Evolutionary conservation across 208 protist genomes (phyloP).

Genomic region (Strigomonas galati): DNA sequence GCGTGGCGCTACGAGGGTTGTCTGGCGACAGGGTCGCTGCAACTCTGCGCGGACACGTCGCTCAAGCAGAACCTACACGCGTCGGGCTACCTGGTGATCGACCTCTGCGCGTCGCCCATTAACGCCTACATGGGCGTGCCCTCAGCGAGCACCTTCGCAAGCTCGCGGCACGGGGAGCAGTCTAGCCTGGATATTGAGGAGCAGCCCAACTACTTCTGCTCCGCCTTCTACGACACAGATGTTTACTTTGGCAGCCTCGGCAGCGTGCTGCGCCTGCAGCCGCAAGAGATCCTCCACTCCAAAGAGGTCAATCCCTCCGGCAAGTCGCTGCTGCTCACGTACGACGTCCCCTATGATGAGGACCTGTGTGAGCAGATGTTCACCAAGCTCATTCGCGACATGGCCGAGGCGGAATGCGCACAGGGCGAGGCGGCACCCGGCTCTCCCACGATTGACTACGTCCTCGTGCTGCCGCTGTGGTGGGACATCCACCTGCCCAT

Average conservation of each 20-base stretch:
- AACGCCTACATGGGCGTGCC: conserved; percentile 84
- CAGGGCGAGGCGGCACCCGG: not conserved
- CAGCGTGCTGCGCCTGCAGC: conserved; percentile 51
- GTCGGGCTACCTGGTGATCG: conserved; percentile 75
- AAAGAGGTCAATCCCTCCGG: conserved; percentile 31
- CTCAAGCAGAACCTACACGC: conserved; percentile 84
- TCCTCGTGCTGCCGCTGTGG: conserved; percentile 84
- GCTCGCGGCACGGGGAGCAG: not conserved
- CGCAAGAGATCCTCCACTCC: conserved; percentile 8
- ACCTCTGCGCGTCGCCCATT: conserved; percentile 86
- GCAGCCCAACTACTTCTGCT: conserved; percentile 76
- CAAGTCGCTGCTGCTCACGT: conserved; percentile 68
- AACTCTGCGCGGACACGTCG: conserved; percentile 80
- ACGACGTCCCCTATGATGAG: conserved; percentile 89
- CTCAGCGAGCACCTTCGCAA: conserved; percentile 1
- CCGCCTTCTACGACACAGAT: conserved; percentile 84
- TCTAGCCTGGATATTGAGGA: conserved; percentile 33
- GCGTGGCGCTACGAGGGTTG: conserved; percentile 76
- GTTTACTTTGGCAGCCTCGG: conserved; percentile 83
- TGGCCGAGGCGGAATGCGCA: conserved; percentile 19
- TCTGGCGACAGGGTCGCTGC: conserved; percentile 74
- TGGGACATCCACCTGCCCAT: conserved; percentile 69
- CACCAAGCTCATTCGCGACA: conserved; percentile 68
- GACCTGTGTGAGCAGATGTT: conserved; percentile 86
- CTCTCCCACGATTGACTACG: conserved; percentile 53